Conservation (phyloP, 805 yeast genomes). For the Hanseniaspora meyeri region DNA sequence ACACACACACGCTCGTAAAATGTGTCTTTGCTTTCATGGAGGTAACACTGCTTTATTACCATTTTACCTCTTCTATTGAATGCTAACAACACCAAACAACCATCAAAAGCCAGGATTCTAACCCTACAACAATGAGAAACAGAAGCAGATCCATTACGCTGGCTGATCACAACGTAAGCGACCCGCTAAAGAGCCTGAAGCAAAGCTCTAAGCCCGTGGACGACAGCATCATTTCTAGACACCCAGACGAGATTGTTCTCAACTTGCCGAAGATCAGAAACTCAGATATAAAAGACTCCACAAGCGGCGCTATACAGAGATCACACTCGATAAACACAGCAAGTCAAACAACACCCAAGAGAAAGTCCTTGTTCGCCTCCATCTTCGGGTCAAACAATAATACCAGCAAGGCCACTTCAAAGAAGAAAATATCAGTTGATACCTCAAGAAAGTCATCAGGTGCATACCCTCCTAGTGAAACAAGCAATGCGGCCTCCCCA, state of each 20-base stretch:
- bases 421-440: neutral
- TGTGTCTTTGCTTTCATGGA: no score
- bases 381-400: conserved; percentile 1
- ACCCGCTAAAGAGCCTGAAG: neutral
- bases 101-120: no score
- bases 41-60: no score
- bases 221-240: neutral
- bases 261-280: neutral
- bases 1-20: no score
- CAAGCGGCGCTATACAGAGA: conserved; percentile 7
- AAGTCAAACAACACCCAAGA: conserved; percentile 6
- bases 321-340: conserved; percentile 12
- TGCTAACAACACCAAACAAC: no score
- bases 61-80: neutral
- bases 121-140: neutral
- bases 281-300: neutral
- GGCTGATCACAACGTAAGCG: neutral
- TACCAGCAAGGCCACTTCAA: neutral
- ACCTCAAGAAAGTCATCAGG: neutral
- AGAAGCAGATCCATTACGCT: conserved; percentile 11
- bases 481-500: neutral
- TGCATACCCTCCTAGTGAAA: neutral
- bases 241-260: neutral
- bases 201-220: neutral
- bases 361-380: conserved; percentile 6